Base-by-base conservation (phyloP, 495 filamentous ascomycete species). In the Penicillium canescens region DNA sequence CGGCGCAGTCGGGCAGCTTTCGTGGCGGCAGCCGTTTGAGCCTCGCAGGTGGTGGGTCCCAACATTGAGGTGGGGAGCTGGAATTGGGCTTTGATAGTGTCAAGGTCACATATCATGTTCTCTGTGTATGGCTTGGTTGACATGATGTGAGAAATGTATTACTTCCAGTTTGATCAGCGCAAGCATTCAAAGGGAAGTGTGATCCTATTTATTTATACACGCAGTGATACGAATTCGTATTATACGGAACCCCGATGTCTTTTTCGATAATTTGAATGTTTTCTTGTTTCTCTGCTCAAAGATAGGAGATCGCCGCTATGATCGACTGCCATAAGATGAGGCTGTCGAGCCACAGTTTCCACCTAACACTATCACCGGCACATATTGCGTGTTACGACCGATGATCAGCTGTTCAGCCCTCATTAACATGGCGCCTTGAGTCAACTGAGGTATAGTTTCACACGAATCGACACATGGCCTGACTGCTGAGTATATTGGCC, bases 1-100 rank as follows among this genome's bases (percentile, higher is more conserved):
- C 3, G 4, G 18, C 13, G 5, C 18, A 40, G 41, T 52, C 41
- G 8, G 9, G 26, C 26, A 44, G 31, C 10, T 45, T 40, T 42
- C 10, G 18, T 36, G 10, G 31, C 28, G 11, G 40, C 39, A 16
- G 11, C 31, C 11, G 10, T 44, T 20, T 44, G 9, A 26, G 39
- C 38, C 39, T 42, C 16, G 10, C 10, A 26, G 31, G 38, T 42
- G 6, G 6, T 35, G 18, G 40, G 31, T 14, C 14, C 13, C 5
- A 9, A 33, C 7, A 45, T 45, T 24, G 26, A 45, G 18, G 33
- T 34, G 11, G 42, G 42, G 42, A 45, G 26, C 28, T 45, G 14
- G 43, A 9, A 52, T 44, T 52, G 40, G 37, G 28, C 49, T 52
- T 52, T 52, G 31, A 52, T 52, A 42, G 40, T 52, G 40, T 34